These are phyloP conservation scores for Hypoxylon fragiforme DNA, from an alignment of 495 filamentous ascomycete genomes.

Conservation along the genomic window DNA sequence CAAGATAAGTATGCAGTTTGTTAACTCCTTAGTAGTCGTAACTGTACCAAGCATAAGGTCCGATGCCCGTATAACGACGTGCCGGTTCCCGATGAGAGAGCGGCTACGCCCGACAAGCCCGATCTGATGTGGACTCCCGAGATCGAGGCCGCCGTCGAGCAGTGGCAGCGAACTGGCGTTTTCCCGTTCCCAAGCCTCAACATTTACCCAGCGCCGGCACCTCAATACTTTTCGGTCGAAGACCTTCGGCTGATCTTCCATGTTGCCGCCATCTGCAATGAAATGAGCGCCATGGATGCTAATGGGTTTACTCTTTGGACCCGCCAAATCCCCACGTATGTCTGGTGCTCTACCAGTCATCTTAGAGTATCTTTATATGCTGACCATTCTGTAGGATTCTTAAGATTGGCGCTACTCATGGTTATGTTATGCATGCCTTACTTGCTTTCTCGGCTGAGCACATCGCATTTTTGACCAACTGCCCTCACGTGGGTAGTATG, in stretches of 20 bases:
- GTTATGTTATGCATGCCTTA: constrained; percentile 91
- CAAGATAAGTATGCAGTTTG: constrained; percentile 7
- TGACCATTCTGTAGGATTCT: constrained; percentile 69
- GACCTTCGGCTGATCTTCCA: constrained; percentile 91
- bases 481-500: constrained; percentile 78
- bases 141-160: constrained; percentile 76
- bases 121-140: constrained; percentile 82
- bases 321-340: constrained; percentile 87
- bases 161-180: constrained; percentile 80
- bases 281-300: constrained; percentile 75
- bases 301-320: constrained; percentile 89
- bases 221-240: constrained; percentile 66
- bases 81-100: constrained; percentile 64
- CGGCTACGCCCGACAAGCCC: constrained; percentile 67
- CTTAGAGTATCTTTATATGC: constrained; percentile 4
- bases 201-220: constrained; percentile 67
- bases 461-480: constrained; percentile 81
- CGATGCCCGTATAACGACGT: constrained; percentile 95
- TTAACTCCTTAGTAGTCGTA: constrained; percentile 66
- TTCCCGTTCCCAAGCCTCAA: constrained; percentile 86
- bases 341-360: constrained; percentile 11
- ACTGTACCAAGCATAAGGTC: constrained; percentile 98
- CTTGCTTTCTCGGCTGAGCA: constrained; percentile 90
- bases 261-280: constrained; percentile 80
- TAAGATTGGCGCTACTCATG: constrained; percentile 73